Base-by-base conservation (phyloP, 768 basidiomycete species). In the Crepidotus variabilis region DNA sequence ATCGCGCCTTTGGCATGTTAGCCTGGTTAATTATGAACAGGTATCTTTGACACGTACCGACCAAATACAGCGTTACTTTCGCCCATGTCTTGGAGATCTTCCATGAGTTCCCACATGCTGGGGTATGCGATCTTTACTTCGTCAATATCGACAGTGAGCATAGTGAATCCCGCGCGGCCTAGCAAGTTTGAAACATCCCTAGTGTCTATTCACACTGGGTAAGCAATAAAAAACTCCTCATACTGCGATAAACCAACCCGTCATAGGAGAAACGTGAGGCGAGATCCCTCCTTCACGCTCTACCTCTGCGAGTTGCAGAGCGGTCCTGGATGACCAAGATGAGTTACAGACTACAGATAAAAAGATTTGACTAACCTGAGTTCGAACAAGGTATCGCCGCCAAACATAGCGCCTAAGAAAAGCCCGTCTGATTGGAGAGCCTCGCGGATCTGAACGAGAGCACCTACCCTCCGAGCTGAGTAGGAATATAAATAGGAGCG, bases 251-350 rank as follows among this genome's bases (percentile, higher is more conserved):
- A 52, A 62, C 79, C 28, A 56, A 94, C 95, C 91, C 58, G 95
- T 94, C 97, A 99, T 98, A 1, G 97, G 97, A 0, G 96, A 98
- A 34, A 99, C 72, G 56, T 93, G 90, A 6, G 95, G 94, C n/a
- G 94, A 94, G 53, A 99, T 89, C 0, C 97, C 97, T 6, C 97
- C 97, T 69, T 96, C 88, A 8, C 94, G 84, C 64, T 99, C 96
- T 20, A 87, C 76, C 74, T 98, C 92, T 7, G 97, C 96, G 0
- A 99, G 79, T 65, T 98, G 97, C 23, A 99, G 78, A 3, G 95
- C 81, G 35, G 97, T 95, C 63, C 96, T 92, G 61, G 46, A 39
- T 13, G 23, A 20, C 54, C 54, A 39, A 16, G 35, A 24, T 32
- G 16, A 22, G 52, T 47, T 32, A 32, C 33, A 6, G 49, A 33